phyloP scores from a whole-genome alignment of 371 early-diverging fungal species.

The Chytridium lagenaria region DNA sequence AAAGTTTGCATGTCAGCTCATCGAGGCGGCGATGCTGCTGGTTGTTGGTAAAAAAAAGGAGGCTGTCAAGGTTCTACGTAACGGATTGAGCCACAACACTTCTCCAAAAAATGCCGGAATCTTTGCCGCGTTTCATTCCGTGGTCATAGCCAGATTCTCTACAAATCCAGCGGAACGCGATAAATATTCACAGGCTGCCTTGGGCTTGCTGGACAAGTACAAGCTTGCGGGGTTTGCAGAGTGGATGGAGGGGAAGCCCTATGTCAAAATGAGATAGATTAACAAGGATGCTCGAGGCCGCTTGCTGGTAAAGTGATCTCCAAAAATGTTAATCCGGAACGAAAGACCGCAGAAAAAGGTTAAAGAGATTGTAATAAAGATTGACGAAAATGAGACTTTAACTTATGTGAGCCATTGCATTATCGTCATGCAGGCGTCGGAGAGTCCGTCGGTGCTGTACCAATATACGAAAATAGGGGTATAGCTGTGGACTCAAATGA shows the following conservation, averaged over 20 bases:
- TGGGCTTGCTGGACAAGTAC: slow-evolving; percentile 6
- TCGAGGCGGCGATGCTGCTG: not conserved
- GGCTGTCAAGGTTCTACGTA: not conserved
- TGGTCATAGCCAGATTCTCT: not conserved
- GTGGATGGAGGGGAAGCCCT: not conserved
- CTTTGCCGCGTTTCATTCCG: not conserved
- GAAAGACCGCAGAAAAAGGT: no score
- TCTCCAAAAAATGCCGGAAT: not conserved
- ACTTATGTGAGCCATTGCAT: no score
- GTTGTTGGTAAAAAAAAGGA: not conserved
- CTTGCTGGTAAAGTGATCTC: no score
- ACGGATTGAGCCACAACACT: not conserved
- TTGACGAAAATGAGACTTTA: no score
- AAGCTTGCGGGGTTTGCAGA: not conserved
- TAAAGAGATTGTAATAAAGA: no score
- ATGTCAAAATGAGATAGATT: no score
- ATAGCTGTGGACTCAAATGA: no score
- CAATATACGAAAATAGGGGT: no score
- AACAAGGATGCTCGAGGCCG: no score
- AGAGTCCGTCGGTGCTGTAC: no score
- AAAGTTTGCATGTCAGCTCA: not conserved
- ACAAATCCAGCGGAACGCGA: not conserved
- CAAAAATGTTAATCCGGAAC: no score
- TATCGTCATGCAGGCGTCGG: no score
- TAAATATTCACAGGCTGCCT: not conserved